A percentile compares a stretch with the other conserved stretches of the same genome.
These are phyloP conservation scores for Senna tora DNA, from an alignment of 306 rosid genomes.

Conservation along the genomic window DNA sequence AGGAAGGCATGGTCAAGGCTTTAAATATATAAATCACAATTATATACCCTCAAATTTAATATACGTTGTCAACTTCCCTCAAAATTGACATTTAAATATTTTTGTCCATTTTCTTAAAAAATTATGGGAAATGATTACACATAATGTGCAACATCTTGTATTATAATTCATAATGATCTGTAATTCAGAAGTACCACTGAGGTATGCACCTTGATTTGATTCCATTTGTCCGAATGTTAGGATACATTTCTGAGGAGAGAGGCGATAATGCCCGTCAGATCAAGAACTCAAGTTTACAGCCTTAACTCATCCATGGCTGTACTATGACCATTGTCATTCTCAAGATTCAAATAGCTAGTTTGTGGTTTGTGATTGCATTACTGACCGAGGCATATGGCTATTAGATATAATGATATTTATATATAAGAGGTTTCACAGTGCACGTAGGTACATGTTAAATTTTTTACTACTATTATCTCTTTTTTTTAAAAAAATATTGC, in stretches of 20 bases:
- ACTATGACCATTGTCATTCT: slow-evolving; percentile 49
- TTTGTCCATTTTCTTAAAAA: not conserved
- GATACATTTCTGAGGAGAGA: slow-evolving; percentile 50
- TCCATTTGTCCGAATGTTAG: slow-evolving; percentile 68
- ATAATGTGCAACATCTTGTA: slow-evolving; percentile 34
- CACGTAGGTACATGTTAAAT: no score
- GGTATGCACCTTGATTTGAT: slow-evolving; percentile 56
- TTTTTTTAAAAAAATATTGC: no score
- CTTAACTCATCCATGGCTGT: slow-evolving; percentile 53
- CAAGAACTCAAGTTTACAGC: slow-evolving; percentile 37
- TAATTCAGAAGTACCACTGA: slow-evolving; percentile 38
- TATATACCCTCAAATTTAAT: slow-evolving; percentile 31
- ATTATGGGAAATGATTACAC: not conserved
- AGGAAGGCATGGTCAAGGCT: slow-evolving; percentile 53
- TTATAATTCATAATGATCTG: slow-evolving; percentile 35
- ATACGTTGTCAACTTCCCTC: slow-evolving; percentile 54
- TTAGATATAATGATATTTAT: not conserved
- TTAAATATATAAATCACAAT: slow-evolving; percentile 39
- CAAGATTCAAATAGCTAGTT: slow-evolving; percentile 15
- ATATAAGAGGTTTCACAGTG: no score
- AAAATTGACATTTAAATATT: slow-evolving; percentile 32
- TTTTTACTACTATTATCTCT: no score
- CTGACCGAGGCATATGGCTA: slow-evolving; percentile 32
- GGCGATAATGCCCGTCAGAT: slow-evolving; percentile 45
- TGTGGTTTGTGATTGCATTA: slow-evolving; percentile 39